Evolutionary conservation across 108 stramenopile genomes (phyloP).

Genomic region (Bacterosira constricta): DNA sequence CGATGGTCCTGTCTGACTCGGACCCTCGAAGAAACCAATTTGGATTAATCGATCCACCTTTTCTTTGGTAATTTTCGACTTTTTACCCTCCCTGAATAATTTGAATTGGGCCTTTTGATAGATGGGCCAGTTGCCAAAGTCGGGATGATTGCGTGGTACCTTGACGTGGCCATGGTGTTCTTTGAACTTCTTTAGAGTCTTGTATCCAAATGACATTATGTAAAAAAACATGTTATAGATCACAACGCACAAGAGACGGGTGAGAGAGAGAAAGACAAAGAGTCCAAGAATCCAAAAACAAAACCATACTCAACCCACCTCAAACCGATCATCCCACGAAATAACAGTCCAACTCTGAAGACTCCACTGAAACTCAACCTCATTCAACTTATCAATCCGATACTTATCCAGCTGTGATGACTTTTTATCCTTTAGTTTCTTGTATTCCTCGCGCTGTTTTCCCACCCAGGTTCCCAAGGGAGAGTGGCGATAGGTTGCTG

Average conservation of each 20-base stretch:
- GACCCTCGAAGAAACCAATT: constrained; percentile 54
- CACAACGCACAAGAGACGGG: no score
- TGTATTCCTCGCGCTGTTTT: constrained; percentile 52
- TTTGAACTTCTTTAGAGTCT: constrained; percentile 29
- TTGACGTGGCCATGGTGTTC: constrained; percentile 44
- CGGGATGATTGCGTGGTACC: constrained; percentile 36
- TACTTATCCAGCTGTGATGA: constrained; percentile 34
- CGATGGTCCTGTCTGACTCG: no score
- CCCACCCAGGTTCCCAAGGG: constrained; percentile 47
- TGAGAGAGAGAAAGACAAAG: no score
- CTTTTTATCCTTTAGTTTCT: constrained; percentile 41
- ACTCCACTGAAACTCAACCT: constrained; percentile 46
- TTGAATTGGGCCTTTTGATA: constrained; percentile 60
- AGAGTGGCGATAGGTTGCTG: constrained; percentile 31
- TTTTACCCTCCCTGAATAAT: constrained; percentile 40
- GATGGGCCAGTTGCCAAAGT: constrained; percentile 56
- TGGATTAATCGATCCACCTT: constrained; percentile 51
- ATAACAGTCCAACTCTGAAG: constrained; percentile 35
- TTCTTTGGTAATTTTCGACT: constrained; percentile 50
- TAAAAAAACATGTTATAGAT: not conserved
- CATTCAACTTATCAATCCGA: constrained; percentile 41
- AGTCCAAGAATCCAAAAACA: not conserved
- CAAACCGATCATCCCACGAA: constrained; percentile 53
- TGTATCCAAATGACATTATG: not conserved
- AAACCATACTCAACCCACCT: constrained; percentile 15